Evolutionary conservation across 371 early-diverging fungal species (phyloP).

Genomic region (Mucor saturninus): DNA sequence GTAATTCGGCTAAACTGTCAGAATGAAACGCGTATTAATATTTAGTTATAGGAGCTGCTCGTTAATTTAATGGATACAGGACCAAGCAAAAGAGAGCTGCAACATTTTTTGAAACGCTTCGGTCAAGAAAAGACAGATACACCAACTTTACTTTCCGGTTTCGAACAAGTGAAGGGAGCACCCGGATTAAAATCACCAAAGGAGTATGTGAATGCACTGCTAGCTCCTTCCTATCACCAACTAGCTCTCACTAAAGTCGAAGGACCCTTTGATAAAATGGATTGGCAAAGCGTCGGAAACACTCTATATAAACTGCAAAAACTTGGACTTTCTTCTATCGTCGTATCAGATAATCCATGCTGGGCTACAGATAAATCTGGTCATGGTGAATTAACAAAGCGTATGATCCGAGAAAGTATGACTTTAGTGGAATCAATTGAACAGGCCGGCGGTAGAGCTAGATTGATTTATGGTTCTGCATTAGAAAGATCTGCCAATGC

Average conservation of each 20-base stretch:
- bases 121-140: conserved; percentile 36
- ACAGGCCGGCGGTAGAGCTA: conserved; percentile 75
- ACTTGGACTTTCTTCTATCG: conserved; percentile 74
- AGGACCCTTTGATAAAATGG: conserved; percentile 55
- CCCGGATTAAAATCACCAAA: conserved; percentile 35
- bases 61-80: conserved; percentile 56
- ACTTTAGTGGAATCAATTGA: conserved; percentile 77
- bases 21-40: too few relatives aligned
- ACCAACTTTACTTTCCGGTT: conserved; percentile 16
- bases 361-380: conserved; percentile 44
- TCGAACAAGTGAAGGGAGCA: conserved; percentile 15
- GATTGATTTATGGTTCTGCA: conserved; percentile 55
- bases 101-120: conserved; percentile 73
- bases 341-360: conserved; percentile 62
- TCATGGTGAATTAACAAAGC: conserved; percentile 39
- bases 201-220: conserved; percentile 56
- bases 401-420: conserved; percentile 64
- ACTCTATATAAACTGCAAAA: conserved; percentile 73
- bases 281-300: conserved; percentile 57
- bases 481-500: conserved; percentile 25
- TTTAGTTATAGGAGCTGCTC: conserved; percentile 16
- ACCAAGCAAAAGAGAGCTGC: conserved; percentile 81
- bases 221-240: conserved; percentile 53
- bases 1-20: not conserved
- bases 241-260: conserved; percentile 68